Evolutionary conservation across 768 basidiomycete species (phyloP), one percentile per base, ranked within the genome.

Genomic region (Agaricus sinodeliciosus): DNA sequence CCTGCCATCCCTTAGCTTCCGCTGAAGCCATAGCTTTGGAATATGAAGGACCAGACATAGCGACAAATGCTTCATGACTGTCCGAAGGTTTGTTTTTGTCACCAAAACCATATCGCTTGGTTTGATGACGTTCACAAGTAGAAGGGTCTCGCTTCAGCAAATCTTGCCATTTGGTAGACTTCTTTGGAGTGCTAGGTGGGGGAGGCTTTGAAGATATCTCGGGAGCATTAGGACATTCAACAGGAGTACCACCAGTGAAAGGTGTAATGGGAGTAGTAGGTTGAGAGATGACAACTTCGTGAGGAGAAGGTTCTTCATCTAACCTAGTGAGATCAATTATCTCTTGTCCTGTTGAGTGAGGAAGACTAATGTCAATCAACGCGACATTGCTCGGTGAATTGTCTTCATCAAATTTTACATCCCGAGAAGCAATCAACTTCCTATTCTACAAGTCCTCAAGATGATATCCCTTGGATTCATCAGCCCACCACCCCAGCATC

Each of bases 1-100:
- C n/a, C 54, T 56, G 37, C 58, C 58, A 62, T 43, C 57, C 43
- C 40, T 55, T 36, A 2, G 34, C 3, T 3, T 40, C 9, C 1
- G 49, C 18, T 18, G 49, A 51, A 1, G 9, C 2, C 22, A 51
- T 12, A 35, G 15, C 49, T 18, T 51, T 28, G 9, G 26, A n/a
- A 28, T 26, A 43, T 2, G 27, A 34, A 15, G 12, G 18, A n/a
- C 13, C 19, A 9, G 25, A 51, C 28, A 13, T n/a, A n/a, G 28
- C 49, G 34, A 51, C 15, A 43, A 51, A 51, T 8, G 49, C 49
- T 16, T 11, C 15, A 34, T 31, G 13, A 18, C 12, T 37, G 4
- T 37, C n/a, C 12, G n/a, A n/a, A n/a, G n/a, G n/a, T n/a, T n/a
- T n/a, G n/a, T n/a, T n/a, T n/a, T n/a, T n/a, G n/a, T n/a, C n/a